Evolutionary conservation across 192 early-diverging fungal genomes (phyloP).

Genomic region (Coemansia sp.): DNA sequence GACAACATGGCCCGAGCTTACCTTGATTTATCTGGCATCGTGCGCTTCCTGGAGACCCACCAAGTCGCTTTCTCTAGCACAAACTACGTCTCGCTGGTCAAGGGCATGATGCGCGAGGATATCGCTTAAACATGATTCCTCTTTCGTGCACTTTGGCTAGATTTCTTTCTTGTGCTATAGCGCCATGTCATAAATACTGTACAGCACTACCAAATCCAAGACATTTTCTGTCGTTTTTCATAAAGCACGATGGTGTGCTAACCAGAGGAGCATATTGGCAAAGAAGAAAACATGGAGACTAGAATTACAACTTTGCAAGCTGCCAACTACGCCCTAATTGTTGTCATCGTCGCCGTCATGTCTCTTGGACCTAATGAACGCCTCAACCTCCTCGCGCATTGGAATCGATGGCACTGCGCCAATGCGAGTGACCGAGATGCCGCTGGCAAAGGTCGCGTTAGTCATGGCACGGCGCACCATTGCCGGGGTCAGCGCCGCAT

Average conservation of each 20-base stretch:
- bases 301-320: too few relatives aligned
- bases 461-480: conserved; percentile 36
- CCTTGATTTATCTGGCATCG: conserved; percentile 28
- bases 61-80: conserved; percentile 40
- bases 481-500: conserved; percentile 22
- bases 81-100: conserved; percentile 42
- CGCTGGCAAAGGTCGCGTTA: conserved; percentile 36
- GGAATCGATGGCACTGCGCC: conserved; percentile 46
- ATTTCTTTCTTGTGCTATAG: too few relatives aligned
- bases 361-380: conserved; percentile 12
- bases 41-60: conserved; percentile 42
- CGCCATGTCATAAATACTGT: neutral
- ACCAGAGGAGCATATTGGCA: too few relatives aligned
- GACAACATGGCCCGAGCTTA: conserved; percentile 32
- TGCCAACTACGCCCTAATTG: too few relatives aligned
- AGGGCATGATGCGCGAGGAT: conserved; percentile 38
- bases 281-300: too few relatives aligned
- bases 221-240: too few relatives aligned
- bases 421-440: conserved; percentile 29
- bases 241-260: too few relatives aligned
- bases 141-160: neutral
- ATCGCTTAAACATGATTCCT: neutral
- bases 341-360: too few relatives aligned
- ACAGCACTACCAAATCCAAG: too few relatives aligned
- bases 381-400: conserved; percentile 20